Base-by-base conservation (phyloP, 495 filamentous ascomycete species). In the Neurospora pannonica region DNA sequence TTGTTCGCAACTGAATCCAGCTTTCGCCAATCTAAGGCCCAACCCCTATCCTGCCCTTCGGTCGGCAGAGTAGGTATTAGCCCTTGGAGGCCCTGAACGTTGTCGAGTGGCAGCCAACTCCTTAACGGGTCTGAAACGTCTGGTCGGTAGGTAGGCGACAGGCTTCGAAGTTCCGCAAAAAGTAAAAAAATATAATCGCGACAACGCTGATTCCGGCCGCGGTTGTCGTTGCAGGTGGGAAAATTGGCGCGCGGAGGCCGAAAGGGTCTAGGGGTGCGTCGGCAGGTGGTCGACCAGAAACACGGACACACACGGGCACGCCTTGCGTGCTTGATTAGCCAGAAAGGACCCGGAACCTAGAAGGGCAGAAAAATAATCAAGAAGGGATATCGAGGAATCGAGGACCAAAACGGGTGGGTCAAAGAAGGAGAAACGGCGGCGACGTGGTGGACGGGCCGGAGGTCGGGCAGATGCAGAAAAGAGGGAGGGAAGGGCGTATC, bases 241-340 rank as follows among this genome's bases (percentile, higher is more conserved):
- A 78, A 78, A 82, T 77, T 78, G 79, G 77, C 78, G 79, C 76
- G 80, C 77, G 71, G 70, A 71, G 74, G 74, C 67, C 76, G 77
- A 76, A 34, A 67, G 15, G 28, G 28, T 76, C 77, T 74, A 70
- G 21, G 73, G 75, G 74, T 70, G 36, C 34, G 38, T 43, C 34
- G 67, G 42, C 36, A 34, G 71, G 31, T 38, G 40, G 74, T 31
- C 40, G 67, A 62, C 46, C 21, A 36, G 40, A 70, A 42, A 67
- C n/a, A 31, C 31, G 28, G 73, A 48, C 36, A 67, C 73, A 75
- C 70, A 72, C 76, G 75, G 74, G 73, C 78, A 73, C 78, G 72
- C 73, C 76, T 79, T 70, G 76, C 76, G 78, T 73, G 73, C 73
- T 67, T 67, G 54, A 69, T 74, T 72, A 42, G 38, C 70, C 74